These are phyloP conservation scores for Phaeosphaeria sp. DNA, from an alignment of 2,329 filamentous ascomycete genomes.

Conservation along the genomic window DNA sequence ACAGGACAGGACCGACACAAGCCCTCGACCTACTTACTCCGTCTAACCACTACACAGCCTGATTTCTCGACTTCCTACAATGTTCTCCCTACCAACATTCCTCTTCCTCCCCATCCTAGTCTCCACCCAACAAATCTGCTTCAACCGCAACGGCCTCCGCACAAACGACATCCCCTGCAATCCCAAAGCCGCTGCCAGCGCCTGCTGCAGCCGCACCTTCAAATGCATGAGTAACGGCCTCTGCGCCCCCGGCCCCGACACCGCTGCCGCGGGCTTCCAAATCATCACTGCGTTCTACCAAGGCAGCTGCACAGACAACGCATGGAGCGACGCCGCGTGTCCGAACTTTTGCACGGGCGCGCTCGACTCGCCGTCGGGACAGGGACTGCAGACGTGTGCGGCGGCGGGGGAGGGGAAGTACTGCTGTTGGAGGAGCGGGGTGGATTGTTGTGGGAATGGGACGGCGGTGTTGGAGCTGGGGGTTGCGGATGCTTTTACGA, in stretches of 20 bases:
- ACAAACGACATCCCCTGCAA: background rate
- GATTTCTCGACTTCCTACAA: background rate
- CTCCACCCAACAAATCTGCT: background rate
- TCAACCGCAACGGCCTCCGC: background rate
- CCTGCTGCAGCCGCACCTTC: background rate
- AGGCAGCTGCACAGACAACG: background rate
- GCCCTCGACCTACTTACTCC: background rate
- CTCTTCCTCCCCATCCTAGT: conserved; percentile 6
- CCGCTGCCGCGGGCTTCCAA: background rate
- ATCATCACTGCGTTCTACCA: background rate
- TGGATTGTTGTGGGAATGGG: background rate
- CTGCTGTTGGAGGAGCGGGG: background rate
- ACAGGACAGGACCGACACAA: background rate
- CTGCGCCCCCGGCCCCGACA: background rate
- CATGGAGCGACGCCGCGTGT: background rate
- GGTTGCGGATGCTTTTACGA: background rate
- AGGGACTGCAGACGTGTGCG: background rate
- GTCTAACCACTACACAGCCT: background rate
- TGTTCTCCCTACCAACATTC: background rate
- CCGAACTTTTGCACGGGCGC: background rate
- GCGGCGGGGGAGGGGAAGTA: background rate
- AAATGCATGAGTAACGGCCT: background rate
- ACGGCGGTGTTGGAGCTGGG: background rate
- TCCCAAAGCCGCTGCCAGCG: background rate
- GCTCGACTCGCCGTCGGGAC: background rate